Evolutionary conservation across 176 grass and related monocot genomes (phyloP).

Genomic region (Lolium multiflorum): DNA sequence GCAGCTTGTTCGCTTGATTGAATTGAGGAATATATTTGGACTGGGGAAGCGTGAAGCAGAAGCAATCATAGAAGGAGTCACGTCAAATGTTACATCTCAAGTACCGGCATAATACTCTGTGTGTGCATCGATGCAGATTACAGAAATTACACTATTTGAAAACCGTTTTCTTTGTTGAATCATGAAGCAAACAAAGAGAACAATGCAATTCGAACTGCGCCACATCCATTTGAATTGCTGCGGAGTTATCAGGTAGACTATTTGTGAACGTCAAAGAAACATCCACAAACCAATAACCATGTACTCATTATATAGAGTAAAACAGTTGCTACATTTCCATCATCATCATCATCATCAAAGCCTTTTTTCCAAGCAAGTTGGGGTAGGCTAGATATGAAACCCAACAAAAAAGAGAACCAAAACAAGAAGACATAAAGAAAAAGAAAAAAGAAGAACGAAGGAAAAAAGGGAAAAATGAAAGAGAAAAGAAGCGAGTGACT

Average conservation of each 20-base stretch:
- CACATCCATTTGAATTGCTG: not conserved
- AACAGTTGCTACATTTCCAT: not conserved
- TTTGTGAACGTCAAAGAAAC: not conserved
- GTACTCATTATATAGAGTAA: not conserved
- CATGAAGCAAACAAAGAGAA: conserved; percentile 8
- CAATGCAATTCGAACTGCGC: not conserved
- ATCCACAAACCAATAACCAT: not conserved
- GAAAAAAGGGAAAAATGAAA: too few species aligned
- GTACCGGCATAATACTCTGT: conserved; percentile 32
- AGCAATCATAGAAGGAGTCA: conserved; percentile 74
- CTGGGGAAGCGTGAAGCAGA: conserved; percentile 88
- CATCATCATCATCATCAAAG: too few species aligned
- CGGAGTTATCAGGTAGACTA: not conserved
- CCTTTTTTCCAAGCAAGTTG: too few species aligned
- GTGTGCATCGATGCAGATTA: not conserved
- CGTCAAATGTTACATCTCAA: conserved; percentile 73
- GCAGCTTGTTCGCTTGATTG: conserved; percentile 74
- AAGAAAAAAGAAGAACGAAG: too few species aligned
- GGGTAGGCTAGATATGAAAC: too few species aligned
- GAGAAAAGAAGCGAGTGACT: too few species aligned
- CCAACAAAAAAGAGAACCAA: too few species aligned
- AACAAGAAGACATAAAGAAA: too few species aligned
- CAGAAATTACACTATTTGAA: not conserved
- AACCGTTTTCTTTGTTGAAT: conserved; percentile 14
- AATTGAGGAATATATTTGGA: conserved; percentile 95